Evolutionary conservation across 163 green algal species (phyloP).

Genomic region (Scenedesmus sp.): DNA sequence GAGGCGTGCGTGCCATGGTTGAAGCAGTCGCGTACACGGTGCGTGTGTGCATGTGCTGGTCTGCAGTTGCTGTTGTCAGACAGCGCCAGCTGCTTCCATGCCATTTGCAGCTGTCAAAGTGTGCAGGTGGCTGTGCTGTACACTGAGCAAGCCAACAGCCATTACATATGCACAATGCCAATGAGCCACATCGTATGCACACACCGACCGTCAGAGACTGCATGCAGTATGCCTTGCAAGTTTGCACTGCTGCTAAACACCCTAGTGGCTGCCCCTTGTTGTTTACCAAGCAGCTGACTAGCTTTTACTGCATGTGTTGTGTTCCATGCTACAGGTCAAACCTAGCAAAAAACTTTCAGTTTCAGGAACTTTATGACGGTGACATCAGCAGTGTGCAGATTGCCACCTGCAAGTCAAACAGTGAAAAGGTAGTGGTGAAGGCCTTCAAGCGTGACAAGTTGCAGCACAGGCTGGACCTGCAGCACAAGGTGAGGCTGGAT

Average conservation of each 20-base stretch:
- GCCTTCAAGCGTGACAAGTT: constrained; percentile 53
- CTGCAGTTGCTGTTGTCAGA: not conserved
- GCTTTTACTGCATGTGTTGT: not conserved
- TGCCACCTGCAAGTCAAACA: constrained; percentile 20
- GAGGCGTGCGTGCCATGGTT: constrained; percentile 41
- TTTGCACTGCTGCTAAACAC: not conserved
- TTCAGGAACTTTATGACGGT: constrained; percentile 54
- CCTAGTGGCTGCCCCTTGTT: not conserved
- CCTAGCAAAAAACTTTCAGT: constrained; percentile 40
- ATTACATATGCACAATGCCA: not conserved
- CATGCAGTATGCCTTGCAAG: not conserved
- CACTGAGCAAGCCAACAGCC: not conserved
- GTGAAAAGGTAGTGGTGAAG: constrained; percentile 55
- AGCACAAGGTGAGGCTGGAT: constrained; percentile 43
- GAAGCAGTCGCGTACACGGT: constrained; percentile 34
- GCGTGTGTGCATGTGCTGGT: not conserved
- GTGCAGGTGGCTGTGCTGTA: not conserved
- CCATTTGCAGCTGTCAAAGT: not conserved
- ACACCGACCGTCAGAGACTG: not conserved
- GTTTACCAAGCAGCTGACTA: not conserved
- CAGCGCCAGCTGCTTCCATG: not conserved
- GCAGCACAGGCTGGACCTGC: constrained; percentile 36
- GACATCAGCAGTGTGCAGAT: constrained; percentile 53
- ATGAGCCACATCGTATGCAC: not conserved
- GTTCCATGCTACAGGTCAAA: constrained; percentile 44